Conservation (phyloP, 352 stramenopile genomes). For the Pythium dissotocum region DNA sequence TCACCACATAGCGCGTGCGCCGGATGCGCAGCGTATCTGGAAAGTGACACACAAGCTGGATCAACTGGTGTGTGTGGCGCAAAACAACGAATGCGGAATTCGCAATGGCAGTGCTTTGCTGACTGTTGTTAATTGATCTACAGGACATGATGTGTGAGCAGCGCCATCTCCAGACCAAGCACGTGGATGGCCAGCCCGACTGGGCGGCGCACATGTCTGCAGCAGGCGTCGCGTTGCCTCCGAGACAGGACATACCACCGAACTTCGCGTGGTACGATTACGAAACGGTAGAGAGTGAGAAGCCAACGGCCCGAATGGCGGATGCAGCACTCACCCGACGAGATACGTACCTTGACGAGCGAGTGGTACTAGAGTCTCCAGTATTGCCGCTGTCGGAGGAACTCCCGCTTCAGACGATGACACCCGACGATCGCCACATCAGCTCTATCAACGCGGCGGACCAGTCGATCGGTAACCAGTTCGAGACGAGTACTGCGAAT, state of each 20-base stretch:
- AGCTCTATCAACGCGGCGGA: background rate
- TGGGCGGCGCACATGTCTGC: constrained; percentile 37
- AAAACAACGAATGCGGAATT: too few species aligned
- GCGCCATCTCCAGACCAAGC: constrained; percentile 42
- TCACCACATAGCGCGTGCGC: too few species aligned
- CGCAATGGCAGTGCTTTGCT: too few species aligned
- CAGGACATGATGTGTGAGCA: constrained; percentile 58
- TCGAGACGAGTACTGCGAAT: background rate
- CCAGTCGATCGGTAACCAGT: background rate
- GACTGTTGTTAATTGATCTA: background rate
- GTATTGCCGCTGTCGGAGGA: background rate
- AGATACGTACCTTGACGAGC: background rate
- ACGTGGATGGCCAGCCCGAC: constrained; percentile 46
- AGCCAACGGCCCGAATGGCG: background rate
- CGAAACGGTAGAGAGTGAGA: constrained; percentile 2
- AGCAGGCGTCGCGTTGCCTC: constrained; percentile 38
- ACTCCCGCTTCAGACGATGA: background rate
- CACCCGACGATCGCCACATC: background rate
- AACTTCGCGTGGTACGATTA: constrained; percentile 56
- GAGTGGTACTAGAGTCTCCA: constrained; percentile 3
- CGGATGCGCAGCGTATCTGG: constrained; percentile 36
- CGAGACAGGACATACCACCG: constrained; percentile 28
- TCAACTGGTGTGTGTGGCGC: constrained; percentile 18
- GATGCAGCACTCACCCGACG: background rate
- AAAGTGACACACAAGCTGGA: constrained; percentile 55